These are phyloP conservation scores for Xylaria palmicola DNA, from an alignment of 495 filamentous ascomycete genomes.

Conservation along the genomic window DNA sequence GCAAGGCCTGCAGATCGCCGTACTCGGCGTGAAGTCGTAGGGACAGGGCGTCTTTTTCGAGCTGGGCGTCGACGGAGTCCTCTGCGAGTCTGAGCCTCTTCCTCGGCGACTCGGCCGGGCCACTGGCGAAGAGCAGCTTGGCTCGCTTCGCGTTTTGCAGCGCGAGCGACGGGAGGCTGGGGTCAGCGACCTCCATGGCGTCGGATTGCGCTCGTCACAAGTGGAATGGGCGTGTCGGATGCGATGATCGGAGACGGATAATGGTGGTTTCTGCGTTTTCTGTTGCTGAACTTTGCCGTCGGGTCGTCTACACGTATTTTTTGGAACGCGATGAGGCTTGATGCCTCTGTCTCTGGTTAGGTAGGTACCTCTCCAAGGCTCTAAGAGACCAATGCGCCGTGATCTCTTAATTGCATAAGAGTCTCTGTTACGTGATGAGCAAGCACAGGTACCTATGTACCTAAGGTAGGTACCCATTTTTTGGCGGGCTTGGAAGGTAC, in stretches of 20 bases:
- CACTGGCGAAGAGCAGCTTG: conserved; percentile 39
- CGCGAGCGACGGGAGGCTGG: conserved; percentile 36
- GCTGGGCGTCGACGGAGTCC: conserved; percentile 36
- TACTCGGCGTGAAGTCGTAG: conserved; percentile 68
- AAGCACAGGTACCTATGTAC: no score
- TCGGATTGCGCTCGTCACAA: conserved; percentile 1
- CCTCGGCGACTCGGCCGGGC: conserved; percentile 28
- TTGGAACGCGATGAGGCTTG: neutral
- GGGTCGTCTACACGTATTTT: no score
- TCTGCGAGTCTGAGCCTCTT: conserved; percentile 45
- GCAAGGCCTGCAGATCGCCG: conserved; percentile 73
- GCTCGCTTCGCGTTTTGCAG: conserved; percentile 42
- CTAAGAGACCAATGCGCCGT: no score
- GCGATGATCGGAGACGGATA: neutral
- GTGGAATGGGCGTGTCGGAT: neutral
- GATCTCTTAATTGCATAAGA: neutral
- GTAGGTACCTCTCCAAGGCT: neutral
- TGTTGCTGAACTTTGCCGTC: no score
- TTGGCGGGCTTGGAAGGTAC: no score
- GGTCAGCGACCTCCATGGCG: conserved; percentile 25
- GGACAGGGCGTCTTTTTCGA: conserved; percentile 42
- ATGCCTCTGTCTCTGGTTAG: neutral
- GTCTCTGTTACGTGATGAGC: no score
- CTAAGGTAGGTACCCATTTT: no score
- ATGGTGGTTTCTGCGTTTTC: neutral